Evolutionary conservation across 2,329 filamentous ascomycete genomes (phyloP), one percentile per base, ranked within the genome.

Genomic region (Diplodia corticola): DNA sequence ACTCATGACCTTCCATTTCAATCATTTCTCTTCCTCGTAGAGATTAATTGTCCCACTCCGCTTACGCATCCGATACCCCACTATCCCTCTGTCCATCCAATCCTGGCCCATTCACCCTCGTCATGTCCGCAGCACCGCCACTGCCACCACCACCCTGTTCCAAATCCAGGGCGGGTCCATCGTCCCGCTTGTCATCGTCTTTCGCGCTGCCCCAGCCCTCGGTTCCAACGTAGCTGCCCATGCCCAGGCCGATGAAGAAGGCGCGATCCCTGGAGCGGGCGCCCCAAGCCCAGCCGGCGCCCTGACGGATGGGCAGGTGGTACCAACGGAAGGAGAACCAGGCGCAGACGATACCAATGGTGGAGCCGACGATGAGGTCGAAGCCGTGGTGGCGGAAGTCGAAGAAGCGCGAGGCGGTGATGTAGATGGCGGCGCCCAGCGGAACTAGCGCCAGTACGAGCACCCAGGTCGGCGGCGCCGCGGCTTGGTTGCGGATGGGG

Each of bases 331-430:
- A 97, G 3, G 89, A 86, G 71, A 94, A 88, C 75, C 89, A 88
- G 22, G 91, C 86, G 44, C 86, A 86, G 51, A 88, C 78, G 15
- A 89, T 84, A 9, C 94, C 94, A 68, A 97, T 90, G 13, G 91
- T 70, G 65, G 89, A 90, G n/a, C 94, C 94, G 69, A 91, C 92
- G 2, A 97, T 79, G 70, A 97, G 91, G 70, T 98, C 94, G 75
- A 97, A 94, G n/a, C 89, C 93, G 75, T 94, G 91, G 77, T 98
- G 94, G 46, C 91, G 88, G 80, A 89, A 96, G 77, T 97, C 89
- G 67, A 89, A 93, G 85, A 90, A 98, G 12, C 94, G 90, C 1
- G 92, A 94, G 30, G 89, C 87, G n/a, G 89, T 85, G 69, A 97
- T 90, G 80, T 93, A 97, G 69, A 93, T 85, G 5, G 93, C 90